Conservation (phyloP, 768 basidiomycete genomes). For the Macrolepiota fuliginosa region DNA sequence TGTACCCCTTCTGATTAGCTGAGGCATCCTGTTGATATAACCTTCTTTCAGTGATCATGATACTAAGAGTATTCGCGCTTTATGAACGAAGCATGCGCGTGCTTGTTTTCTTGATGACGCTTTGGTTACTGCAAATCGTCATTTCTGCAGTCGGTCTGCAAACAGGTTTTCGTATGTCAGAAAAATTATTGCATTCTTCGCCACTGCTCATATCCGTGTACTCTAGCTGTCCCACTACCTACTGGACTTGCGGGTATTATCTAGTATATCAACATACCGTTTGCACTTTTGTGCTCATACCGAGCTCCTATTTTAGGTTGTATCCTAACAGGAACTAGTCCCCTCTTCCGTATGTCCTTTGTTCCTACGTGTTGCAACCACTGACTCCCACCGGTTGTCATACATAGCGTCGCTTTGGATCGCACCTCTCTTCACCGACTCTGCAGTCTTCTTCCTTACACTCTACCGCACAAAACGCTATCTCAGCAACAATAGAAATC, state of each 20-base stretch:
- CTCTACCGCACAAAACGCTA: slow-evolving; percentile 17
- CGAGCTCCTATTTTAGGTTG: slow-evolving; percentile 18
- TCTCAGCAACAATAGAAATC: neutral
- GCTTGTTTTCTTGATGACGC: slow-evolving; percentile 17
- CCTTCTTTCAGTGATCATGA: slow-evolving; percentile 28
- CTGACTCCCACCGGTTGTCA: too few species aligned
- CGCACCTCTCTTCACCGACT: slow-evolving; percentile 22
- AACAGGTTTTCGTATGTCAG: slow-evolving; percentile 23
- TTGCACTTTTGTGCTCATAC: neutral
- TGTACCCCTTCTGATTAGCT: neutral
- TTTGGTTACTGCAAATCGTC: slow-evolving; percentile 25
- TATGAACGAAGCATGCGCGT: slow-evolving; percentile 21
- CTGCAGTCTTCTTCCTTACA: slow-evolving; percentile 18
- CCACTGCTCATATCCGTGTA: neutral
- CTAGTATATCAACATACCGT: neutral
- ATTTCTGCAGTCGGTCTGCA: slow-evolving; percentile 21
- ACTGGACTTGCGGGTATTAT: slow-evolving; percentile 21
- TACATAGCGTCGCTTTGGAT: slow-evolving; percentile 24
- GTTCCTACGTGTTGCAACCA: too few species aligned
- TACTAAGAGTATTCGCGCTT: slow-evolving; percentile 29
- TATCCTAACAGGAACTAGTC: slow-evolving; percentile 21
- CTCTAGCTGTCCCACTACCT: slow-evolving; percentile 24
- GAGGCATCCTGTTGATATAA: neutral
- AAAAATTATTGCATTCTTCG: neutral
- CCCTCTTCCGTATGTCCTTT: slow-evolving; percentile 22